Base-by-base conservation (phyloP, 2,329 filamentous ascomycete species). In the Cladosporium austrohemisphaericum region DNA sequence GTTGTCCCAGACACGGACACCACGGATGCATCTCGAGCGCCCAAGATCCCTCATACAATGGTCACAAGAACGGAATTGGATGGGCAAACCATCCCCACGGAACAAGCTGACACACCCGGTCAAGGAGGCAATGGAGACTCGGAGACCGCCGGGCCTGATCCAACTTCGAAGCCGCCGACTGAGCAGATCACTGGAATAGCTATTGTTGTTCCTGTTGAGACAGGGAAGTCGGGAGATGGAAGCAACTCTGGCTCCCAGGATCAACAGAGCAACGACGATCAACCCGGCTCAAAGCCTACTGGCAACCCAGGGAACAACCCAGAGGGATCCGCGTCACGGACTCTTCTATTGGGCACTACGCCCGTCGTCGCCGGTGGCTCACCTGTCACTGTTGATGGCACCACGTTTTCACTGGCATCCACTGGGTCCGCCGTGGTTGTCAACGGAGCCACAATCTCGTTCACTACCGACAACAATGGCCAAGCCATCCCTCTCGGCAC, bases 341-440 rank as follows among this genome's bases (percentile, higher is more conserved):
- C 26, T 13, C 13, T 37, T 8, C 32, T 31, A 4, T 16, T 37
- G 18, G 10, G 14, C 18, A 36, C 29, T 33, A 47, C 33, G 11
- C 33, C 44, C 10, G 6, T 47, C 10, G 20, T 29, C 23, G 44
- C 44, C n/a, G 44, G 44, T 26, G 44, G 44, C 4, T 18, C 44
- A 3, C 44, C 44, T 13, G 54, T 63, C 8, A 60, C 54, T 3
- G 46, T 60, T 5, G 45, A 49, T 20, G 57, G 56, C 8, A 57
- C 55, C 4, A 61, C 56, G 8, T 57, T 64, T 22, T 59, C 60
- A 1, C 50, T 63, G 4, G 54, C 53, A 16, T 41, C 52, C 13
- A 54, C 45, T 6, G 60, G 52, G 8, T 53, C 55, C 1, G 51
- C 51, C n/a, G 50, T 64, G 8, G 52, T 64, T 3, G 49, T 65